Percentiles rank a stretch among this genome's conserved stretches.
phyloP scores from a whole-genome alignment of 2,329 filamentous ascomycete species.

The Cucurbitaria berberidis region DNA sequence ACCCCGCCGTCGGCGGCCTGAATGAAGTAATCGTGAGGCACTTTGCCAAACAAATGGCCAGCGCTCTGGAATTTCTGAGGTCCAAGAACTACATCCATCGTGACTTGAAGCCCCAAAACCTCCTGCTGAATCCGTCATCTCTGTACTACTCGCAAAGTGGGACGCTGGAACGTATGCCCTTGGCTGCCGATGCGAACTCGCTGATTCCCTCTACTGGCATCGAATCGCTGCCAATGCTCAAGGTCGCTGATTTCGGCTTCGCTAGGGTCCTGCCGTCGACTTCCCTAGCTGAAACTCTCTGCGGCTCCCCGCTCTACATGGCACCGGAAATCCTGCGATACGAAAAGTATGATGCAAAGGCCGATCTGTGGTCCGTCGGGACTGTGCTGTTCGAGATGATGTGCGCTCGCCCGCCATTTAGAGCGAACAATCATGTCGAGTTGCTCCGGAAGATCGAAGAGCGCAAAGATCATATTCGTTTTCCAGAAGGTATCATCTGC shows the following conservation, averaged over 20 bases:
- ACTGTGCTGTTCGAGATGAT: constrained; percentile 97
- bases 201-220: constrained; percentile 82
- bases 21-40: constrained; percentile 97
- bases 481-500: constrained; percentile 73
- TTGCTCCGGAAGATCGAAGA: constrained; percentile 90
- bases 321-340: constrained; percentile 96
- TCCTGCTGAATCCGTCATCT: constrained; percentile 83
- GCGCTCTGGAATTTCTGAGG: constrained; percentile 87
- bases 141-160: constrained; percentile 65
- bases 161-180: constrained; percentile 64
- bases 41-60: constrained; percentile 93
- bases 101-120: constrained; percentile 96
- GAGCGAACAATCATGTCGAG: constrained; percentile 93
- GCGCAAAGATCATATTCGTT: constrained; percentile 83
- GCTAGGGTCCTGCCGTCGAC: constrained; percentile 89
- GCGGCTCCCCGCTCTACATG: constrained; percentile 97
- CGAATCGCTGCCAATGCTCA: constrained; percentile 88
- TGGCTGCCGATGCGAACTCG: constrained; percentile 81
- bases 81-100: constrained; percentile 89
- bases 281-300: constrained; percentile 92
- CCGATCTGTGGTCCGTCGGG: constrained; percentile 96
- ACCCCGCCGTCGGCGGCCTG: constrained; percentile 79
- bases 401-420: constrained; percentile 85
- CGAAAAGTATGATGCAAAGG: constrained; percentile 96
- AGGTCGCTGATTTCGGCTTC: constrained; percentile 99